These are phyloP conservation scores for Aphanocladium album DNA, from an alignment of 2,329 filamentous ascomycete genomes.

Conservation along the genomic window DNA sequence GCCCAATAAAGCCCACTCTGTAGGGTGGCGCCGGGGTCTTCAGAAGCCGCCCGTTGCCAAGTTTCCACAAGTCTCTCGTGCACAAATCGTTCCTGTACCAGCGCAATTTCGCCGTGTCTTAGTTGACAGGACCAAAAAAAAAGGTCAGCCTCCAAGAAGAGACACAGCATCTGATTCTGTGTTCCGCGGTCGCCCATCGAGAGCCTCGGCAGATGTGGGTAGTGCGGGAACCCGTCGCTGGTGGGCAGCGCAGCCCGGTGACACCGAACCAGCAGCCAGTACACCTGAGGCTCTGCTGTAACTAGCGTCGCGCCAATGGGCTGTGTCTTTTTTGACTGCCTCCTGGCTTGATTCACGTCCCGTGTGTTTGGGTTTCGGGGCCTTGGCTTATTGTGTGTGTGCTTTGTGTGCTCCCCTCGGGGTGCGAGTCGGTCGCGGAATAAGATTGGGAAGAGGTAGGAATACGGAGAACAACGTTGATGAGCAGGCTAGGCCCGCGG, in stretches of 20 bases:
- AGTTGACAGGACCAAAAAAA: background rate
- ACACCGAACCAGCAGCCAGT: background rate
- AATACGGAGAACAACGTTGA: too few species aligned
- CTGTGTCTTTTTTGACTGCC: background rate
- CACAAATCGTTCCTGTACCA: too few species aligned
- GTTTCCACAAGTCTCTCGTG: background rate
- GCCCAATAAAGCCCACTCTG: background rate
- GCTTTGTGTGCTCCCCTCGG: too few species aligned
- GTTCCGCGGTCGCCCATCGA: background rate
- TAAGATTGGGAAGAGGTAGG: too few species aligned
- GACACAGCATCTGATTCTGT: background rate
- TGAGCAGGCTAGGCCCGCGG: too few species aligned
- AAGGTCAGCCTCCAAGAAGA: background rate
- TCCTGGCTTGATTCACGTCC: background rate
- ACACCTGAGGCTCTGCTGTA: background rate
- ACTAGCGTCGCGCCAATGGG: too few species aligned
- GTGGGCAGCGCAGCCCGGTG: background rate
- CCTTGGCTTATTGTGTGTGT: too few species aligned
- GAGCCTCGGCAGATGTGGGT: constrained; percentile 1
- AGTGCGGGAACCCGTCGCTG: background rate
- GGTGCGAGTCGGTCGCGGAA: too few species aligned
- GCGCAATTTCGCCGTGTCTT: background rate
- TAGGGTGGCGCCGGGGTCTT: background rate
- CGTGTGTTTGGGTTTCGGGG: too few species aligned
- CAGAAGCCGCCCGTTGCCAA: constrained; percentile 1